A percentile compares a stretch with the other conserved stretches of the same genome.
phyloP scores from a whole-genome alignment of 2,329 filamentous ascomycete genomes.

The Ophiostoma quercus region DNA sequence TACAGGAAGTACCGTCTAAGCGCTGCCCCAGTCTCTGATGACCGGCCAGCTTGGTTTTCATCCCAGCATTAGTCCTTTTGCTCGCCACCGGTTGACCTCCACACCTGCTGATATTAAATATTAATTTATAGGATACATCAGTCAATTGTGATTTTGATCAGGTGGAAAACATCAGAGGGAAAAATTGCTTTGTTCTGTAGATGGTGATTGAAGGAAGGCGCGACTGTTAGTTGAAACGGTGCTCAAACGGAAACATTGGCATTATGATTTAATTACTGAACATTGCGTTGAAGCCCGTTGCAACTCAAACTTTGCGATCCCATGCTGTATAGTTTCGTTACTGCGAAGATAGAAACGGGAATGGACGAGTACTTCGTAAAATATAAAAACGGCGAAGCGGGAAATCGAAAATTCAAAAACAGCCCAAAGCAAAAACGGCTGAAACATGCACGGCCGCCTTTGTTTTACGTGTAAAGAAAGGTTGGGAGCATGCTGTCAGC shows the following conservation, averaged over 20 bases:
- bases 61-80: neutral
- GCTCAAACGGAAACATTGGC: neutral
- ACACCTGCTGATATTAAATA: neutral
- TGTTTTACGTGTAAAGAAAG: neutral
- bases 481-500: neutral
- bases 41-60: neutral
- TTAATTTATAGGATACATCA: too few relatives aligned
- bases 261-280: neutral
- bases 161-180: too few relatives aligned
- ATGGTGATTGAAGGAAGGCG: neutral
- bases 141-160: too few relatives aligned
- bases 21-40: neutral
- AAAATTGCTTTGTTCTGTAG: neutral
- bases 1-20: neutral
- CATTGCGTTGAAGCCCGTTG: neutral
- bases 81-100: neutral
- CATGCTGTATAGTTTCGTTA: too few relatives aligned
- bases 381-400: neutral
- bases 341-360: too few relatives aligned
- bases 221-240: neutral
- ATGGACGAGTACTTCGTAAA: neutral
- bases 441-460: constrained; percentile 2
- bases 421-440: neutral
- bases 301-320: too few relatives aligned
- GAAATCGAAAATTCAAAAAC: neutral